Evolutionary conservation across 2,329 filamentous ascomycete genomes (phyloP), one percentile per base, ranked within the genome.

Genomic region (Stagonosporopsis cucurbitacearum): DNA sequence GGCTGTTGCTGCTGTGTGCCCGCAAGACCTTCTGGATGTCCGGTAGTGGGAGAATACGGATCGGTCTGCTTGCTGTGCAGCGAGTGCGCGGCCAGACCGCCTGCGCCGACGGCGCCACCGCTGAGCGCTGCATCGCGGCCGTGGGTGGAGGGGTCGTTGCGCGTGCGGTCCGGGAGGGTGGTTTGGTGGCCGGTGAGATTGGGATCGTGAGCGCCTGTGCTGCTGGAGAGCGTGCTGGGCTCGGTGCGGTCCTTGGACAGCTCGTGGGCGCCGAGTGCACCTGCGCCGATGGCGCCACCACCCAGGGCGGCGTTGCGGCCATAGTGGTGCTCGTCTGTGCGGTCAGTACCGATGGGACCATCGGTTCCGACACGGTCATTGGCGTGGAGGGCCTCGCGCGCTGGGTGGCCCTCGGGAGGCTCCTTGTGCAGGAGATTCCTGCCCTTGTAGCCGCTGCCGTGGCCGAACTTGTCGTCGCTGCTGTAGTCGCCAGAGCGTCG

Each of bases 371-470:
- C 25, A n/a, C 45, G 57, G 17, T 59, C 59, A 47, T 50, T 40
- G 36, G 44, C 33, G 28, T 56, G 36, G 6, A 42, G 46, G 7
- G 65, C 59, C 17, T 74, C 69, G 6, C 66, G 54, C 7, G 69
- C 71, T 2, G 71, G 70, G 54, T 77, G 69, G 2, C 71, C 72
- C 28, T 64, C 62, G 6, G 77, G 76, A 9, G 77, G 76, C 22
- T 78, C 75, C 59, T 79, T 79, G 64, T 78, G 76, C 36, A 79
- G 63, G 19, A 67, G 73, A 50, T 77, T 70, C 33, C 70, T 70
- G 15, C 68, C 68, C 26, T 73, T 66, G 28, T 68, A 63, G 15
- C 65, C 57, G 25, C 52, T 58, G n/a, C 50, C 54, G 12, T 56
- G 51, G 5, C 54, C 43, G 15, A 55, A 54, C 12, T 50, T 52